Evolutionary conservation across 2,329 filamentous ascomycete species (phyloP).

Genomic region (Bipolaris gigantea): DNA sequence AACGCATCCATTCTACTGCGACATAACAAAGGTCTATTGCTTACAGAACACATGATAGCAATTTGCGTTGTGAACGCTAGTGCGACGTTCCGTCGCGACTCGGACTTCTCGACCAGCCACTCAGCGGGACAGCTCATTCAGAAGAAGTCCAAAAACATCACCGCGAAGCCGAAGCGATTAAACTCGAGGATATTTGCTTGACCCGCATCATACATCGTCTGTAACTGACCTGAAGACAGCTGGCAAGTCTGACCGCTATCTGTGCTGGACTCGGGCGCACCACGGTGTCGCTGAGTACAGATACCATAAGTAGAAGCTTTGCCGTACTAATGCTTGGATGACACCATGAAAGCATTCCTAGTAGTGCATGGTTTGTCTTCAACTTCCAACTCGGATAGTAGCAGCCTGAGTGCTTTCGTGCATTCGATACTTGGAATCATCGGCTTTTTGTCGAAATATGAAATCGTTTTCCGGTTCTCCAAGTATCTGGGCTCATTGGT

Average conservation of each 20-base stretch:
- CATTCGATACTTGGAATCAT: neutral
- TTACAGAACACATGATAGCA: neutral
- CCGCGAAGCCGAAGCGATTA: neutral
- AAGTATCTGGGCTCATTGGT: slow-evolving; percentile 20
- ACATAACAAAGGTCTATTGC: no score
- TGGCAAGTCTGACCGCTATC: neutral
- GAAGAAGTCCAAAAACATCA: neutral
- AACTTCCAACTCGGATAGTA: neutral
- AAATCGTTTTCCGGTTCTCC: neutral
- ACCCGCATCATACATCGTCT: neutral
- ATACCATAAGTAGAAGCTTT: slow-evolving; percentile 2
- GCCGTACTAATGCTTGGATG: slow-evolving; percentile 1
- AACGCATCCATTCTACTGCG: no score
- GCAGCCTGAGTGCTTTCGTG: neutral
- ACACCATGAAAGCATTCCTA: neutral
- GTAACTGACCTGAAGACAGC: neutral
- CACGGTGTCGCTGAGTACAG: neutral
- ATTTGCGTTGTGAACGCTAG: neutral
- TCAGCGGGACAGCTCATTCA: neutral
- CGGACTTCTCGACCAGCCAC: neutral
- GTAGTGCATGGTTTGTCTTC: neutral
- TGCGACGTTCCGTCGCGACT: neutral
- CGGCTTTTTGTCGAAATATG: neutral
- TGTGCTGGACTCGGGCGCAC: neutral
- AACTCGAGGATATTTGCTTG: neutral